Conservation (phyloP, 2,329 filamentous ascomycete genomes). For the Pseudocercospora cruenta region DNA sequence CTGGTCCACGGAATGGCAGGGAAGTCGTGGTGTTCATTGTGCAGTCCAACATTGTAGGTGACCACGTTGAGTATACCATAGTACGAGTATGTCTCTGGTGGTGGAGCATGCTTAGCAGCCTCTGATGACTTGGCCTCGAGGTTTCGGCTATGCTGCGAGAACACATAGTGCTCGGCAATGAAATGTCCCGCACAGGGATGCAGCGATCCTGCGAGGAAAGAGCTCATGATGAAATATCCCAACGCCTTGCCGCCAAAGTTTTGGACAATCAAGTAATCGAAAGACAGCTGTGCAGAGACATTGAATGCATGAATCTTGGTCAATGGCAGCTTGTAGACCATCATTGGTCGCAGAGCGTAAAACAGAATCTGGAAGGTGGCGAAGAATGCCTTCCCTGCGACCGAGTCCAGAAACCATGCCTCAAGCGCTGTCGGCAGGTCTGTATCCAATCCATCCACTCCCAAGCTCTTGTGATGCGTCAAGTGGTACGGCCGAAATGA, state of each 20-base stretch:
- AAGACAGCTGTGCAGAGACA: constrained; percentile 72
- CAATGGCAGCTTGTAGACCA: constrained; percentile 86
- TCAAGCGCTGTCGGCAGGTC: constrained; percentile 92
- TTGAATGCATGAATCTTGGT: constrained; percentile 85
- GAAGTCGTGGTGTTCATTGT: constrained; percentile 99
- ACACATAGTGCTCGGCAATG: constrained; percentile 85
- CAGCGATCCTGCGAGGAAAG: constrained; percentile 89
- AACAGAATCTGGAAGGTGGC: constrained; percentile 99
- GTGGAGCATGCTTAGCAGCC: constrained; percentile 52
- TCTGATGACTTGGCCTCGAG: constrained; percentile 42
- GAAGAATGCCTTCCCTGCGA: constrained; percentile 97
- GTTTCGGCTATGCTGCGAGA: constrained; percentile 57
- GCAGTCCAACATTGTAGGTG: constrained; percentile 95
- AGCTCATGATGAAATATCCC: constrained; percentile 82
- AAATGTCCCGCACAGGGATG: constrained; percentile 97
- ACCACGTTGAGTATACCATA: constrained; percentile 90
- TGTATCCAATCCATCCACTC: constrained; percentile 92
- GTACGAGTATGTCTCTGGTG: constrained; percentile 96
- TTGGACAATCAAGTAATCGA: constrained; percentile 72
- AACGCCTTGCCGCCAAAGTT: constrained; percentile 66
- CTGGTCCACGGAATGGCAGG: constrained; percentile 94
- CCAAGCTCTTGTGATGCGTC: constrained; percentile 97
- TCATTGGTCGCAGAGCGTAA: constrained; percentile 95
- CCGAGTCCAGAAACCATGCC: constrained; percentile 89
- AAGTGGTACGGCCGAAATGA: constrained; percentile 97